Evolutionary conservation across 768 basidiomycete species (phyloP).

Genomic region (Coprinopsis sp.): DNA sequence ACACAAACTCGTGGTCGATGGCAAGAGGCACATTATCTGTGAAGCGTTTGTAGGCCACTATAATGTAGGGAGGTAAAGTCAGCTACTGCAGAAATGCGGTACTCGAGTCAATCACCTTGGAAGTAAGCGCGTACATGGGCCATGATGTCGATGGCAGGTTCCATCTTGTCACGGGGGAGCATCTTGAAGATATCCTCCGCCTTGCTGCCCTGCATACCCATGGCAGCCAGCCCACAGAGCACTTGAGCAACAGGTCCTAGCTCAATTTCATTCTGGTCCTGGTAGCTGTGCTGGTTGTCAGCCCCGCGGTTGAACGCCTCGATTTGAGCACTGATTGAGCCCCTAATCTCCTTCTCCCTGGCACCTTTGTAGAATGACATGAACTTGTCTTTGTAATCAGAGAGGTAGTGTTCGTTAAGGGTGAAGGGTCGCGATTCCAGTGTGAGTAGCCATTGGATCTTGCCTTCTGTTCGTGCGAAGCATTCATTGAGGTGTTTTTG

Average conservation of each 20-base stretch:
- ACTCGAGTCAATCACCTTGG: constrained; percentile 44
- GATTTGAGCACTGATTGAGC: constrained; percentile 23
- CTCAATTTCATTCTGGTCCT: background rate
- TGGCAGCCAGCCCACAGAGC: constrained; percentile 29
- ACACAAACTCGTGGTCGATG: constrained; percentile 53
- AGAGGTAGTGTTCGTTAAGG: constrained; percentile 46
- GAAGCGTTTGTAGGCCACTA: constrained; percentile 61
- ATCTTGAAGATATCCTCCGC: constrained; percentile 45
- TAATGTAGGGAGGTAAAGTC: too few relatives aligned
- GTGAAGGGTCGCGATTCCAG: constrained; percentile 49
- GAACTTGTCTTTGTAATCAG: constrained; percentile 40
- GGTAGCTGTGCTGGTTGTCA: too few relatives aligned
- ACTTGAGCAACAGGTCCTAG: constrained; percentile 28
- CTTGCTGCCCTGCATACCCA: constrained; percentile 35
- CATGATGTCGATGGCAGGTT: constrained; percentile 63
- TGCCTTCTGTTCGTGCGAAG: constrained; percentile 31
- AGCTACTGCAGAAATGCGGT: constrained; percentile 26
- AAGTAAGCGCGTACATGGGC: constrained; percentile 70
- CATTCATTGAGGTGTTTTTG: constrained; percentile 46
- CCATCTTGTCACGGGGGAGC: constrained; percentile 46
- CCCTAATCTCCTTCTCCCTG: constrained; percentile 28
- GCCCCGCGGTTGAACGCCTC: constrained; percentile 14
- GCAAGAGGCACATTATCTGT: constrained; percentile 52
- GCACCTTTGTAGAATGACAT: constrained; percentile 42
- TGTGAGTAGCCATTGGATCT: constrained; percentile 44